Evolutionary conservation across 2,329 filamentous ascomycete genomes (phyloP), one percentile per base, ranked within the genome.

Genomic region (Zalaria obscura): DNA sequence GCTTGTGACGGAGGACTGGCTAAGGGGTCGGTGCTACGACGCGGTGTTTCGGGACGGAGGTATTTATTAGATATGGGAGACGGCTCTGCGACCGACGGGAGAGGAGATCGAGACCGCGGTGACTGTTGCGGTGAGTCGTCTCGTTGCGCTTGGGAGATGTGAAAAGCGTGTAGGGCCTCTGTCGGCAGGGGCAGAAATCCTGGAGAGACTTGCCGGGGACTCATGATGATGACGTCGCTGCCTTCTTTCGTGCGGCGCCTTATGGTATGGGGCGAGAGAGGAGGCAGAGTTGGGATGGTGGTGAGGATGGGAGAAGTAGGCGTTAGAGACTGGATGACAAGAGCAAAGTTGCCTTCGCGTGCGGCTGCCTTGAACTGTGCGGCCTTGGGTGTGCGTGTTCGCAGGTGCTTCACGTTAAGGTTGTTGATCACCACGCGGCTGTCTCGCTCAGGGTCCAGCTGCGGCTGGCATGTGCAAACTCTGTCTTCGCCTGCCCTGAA

Each of bases 21-120:
- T 35, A 56, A 52, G 26, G 64, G 60, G 35, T 67, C 60, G 25
- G 63, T 66, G 41, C 58, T 56, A 42, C 48, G 51, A 27, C 52
- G 52, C 18, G 48, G 40, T 18, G 47, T 46, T 31, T 49, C 43
- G 34, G 53, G 52, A 38, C 53, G 53, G 18, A 28, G 32, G 34
- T 45, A 18, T 18, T 18, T 18, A 18, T 18, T 18, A 18, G 18
- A 18, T 18, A 18, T 18, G 18, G 18, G 18, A 18, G n/a, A 7
- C 29, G 29, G 29, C 7, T n/a, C 7, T n/a, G n/a, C 7, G n/a
- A 32, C 7, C n/a, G 29, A 32, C 29, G 29, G 29, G 29, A 7
- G 7, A 7, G 7, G 29, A n/a, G 29, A n/a, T n/a, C n/a, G 29
- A 32, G 7, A n/a, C 29, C 7, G 29, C 7, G 7, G 29, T 32